phyloP scores from a whole-genome alignment of 768 basidiomycete species.

The Lactarius hengduanensis region DNA sequence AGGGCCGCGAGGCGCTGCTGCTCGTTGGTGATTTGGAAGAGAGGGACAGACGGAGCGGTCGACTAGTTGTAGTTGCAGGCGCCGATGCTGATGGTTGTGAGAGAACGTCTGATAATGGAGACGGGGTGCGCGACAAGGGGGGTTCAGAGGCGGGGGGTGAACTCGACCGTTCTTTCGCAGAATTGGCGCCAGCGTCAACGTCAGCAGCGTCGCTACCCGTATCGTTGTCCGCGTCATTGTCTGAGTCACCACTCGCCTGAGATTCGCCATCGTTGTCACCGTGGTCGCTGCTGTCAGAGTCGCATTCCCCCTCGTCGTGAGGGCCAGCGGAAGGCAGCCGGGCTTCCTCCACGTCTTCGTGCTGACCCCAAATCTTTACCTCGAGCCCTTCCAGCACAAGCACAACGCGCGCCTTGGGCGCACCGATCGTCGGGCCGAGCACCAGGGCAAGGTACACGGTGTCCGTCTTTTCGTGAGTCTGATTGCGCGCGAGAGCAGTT shows the following conservation, averaged over 20 bases:
- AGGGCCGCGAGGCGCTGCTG: conserved; percentile 11
- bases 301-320: conserved; percentile 21
- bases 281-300: conserved; percentile 23
- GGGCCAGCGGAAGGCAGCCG: conserved; percentile 2
- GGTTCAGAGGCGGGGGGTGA: conserved; percentile 31
- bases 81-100: conserved; percentile 20
- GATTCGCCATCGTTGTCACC: conserved; percentile 6
- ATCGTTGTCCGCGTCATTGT: conserved; percentile 20
- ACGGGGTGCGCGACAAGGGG: conserved; percentile 34
- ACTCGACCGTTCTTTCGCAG: conserved; percentile 5
- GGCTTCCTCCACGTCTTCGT: conserved; percentile 18
- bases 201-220: conserved; percentile 21
- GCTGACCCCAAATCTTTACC: conserved; percentile 38
- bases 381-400: conserved; percentile 66
- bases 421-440: conserved; percentile 62
- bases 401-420: conserved; percentile 60
- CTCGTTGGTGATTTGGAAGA: conserved; percentile 22
- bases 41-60: conserved; percentile 23
- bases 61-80: conserved; percentile 20
- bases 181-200: conserved; percentile 3
- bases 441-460: conserved; percentile 60
- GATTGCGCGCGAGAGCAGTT: conserved; percentile 52
- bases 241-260: conserved; percentile 25
- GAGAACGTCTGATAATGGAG: conserved; percentile 26
- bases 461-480: conserved; percentile 13